A percentile compares a stretch with the other conserved stretches of the same genome.
Evolutionary conservation across 768 basidiomycete species (phyloP).

Genomic region (Daedaleopsis nitida): DNA sequence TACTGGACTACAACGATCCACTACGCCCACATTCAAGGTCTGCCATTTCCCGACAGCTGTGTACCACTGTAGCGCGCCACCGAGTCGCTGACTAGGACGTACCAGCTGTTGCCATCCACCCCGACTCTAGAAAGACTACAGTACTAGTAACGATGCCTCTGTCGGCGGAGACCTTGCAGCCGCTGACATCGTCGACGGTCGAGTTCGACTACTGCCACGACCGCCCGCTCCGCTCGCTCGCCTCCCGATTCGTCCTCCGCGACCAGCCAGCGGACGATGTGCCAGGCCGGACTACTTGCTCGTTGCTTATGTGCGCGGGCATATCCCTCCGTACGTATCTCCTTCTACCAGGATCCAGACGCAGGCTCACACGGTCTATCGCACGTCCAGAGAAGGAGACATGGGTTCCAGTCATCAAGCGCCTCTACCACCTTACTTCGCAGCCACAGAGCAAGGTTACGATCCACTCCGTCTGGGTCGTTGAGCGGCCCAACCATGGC

Average conservation of each 20-base stretch:
- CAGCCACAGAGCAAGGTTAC: not conserved
- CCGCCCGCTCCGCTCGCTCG: not conserved
- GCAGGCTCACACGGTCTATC: not conserved
- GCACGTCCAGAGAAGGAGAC: not conserved
- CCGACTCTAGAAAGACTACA: no score
- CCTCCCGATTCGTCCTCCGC: not conserved
- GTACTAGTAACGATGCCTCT: not conserved
- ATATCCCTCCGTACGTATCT: not conserved
- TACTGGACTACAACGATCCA: no score
- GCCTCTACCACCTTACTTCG: not conserved
- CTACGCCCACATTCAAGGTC: no score
- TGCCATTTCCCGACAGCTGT: no score
- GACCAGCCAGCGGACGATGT: not conserved
- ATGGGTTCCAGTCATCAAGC: conserved; percentile 5
- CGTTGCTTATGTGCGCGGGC: not conserved
- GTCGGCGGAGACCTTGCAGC: not conserved
- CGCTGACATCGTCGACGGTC: not conserved
- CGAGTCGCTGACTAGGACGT: no score
- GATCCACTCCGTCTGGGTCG: conserved; percentile 4
- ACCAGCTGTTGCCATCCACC: no score
- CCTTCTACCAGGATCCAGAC: not conserved
- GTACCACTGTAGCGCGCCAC: no score
- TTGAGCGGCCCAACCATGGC: conserved; percentile 5
- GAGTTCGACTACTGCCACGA: not conserved
- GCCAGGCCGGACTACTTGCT: not conserved